Evolutionary conservation across 352 stramenopile genomes (phyloP), one percentile per base, ranked within the genome.

Genomic region (Pythium phragmiticola): DNA sequence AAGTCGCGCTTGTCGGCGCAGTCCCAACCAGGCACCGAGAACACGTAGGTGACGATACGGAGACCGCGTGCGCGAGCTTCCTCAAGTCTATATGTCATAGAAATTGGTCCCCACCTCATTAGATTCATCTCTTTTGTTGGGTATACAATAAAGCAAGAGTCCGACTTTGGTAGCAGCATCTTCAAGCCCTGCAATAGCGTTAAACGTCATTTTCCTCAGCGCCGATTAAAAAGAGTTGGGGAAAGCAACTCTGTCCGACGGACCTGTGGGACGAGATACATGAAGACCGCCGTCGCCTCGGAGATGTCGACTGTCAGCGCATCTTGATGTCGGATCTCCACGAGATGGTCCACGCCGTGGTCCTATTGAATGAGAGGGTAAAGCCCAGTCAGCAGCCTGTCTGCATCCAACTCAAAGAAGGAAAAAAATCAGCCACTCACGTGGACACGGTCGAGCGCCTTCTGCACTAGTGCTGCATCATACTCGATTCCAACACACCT

Each of bases 1-100:
- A 81, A 94, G 65, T 82, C 76, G 37, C 80, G 80, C 43, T 79
- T 71, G 45, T 77, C 77, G 48, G 75, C 62, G 13, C 58, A 69
- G 54, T 70, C 74, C 86, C 86, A 94, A 6, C 80, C 81, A 58
- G 86, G 86, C 45, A 94, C 75, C 1, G 83, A 88, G 53, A 94
- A 94, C 33, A 94, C 80, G 60, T 94, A 92, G 47, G 86, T 90
- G 39, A 89, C 82, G 47, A 94, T 90, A 41, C 82, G 82, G 19
- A 94, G 73, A 23, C 76, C 71, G 7, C 77, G 70, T 28, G 58
- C 57, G 12, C 76, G 74, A 4, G 85, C 81, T 75, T 90, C 82
- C 69, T 90, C 79, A 16, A 94, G 68, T 50, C 84, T 93, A 64
- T 5, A 72, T 1, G 4, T 14, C 45, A 45, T 23, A 66, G 54